Base-by-base conservation (phyloP, 345 rosid species). In the Camelina hispida region DNA sequence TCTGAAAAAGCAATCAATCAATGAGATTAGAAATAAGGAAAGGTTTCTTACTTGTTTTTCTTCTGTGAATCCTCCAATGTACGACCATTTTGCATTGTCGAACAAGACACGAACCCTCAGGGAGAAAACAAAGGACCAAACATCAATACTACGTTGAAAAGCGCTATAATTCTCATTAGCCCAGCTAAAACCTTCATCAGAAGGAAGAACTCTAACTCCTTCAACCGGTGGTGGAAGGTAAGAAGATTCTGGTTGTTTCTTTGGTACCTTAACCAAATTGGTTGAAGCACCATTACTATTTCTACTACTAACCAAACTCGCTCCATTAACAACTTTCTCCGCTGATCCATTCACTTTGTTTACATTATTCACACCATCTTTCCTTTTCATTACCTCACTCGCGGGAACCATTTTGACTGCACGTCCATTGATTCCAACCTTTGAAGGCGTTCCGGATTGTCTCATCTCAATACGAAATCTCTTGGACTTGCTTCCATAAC, bases 181-280 rank as follows among this genome's bases (percentile, higher is more conserved):
- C 98, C 99, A 94, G 81, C 96, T 90, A 82, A 91, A 94, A 53
- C 85, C 87, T 85, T 94, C 97, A 80, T 94, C 99, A 2, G 97
- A 82, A 61, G 93, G 93, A 69, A 94, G 85, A 84, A 85, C 88
- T 60, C 84, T 85, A 53, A 83, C 82, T 59, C 77, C 95, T 62
- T 90, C 97, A 37, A 83, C 32, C 0, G 86, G 89, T 35, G 97
- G 93, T 81, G 89, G 85, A 69, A 81, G 79, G 44, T 65, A 61
- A 1, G 82, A 61, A 1, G 82, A 64, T 20, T 53, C 80, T 66
- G 77, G 5, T 66, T 72, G 83, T 17, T 79, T 84, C 64, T 79
- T 82, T 1, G 86, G 77, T 1, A 75, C 14, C 79, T 80, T 85
- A 42, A 87, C 81, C 16, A 84, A 68, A 55, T 85, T 79, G 1